Conservation (phyloP, 176 grass and related monocot species). For the Dendrocalamus sinicus region DNA sequence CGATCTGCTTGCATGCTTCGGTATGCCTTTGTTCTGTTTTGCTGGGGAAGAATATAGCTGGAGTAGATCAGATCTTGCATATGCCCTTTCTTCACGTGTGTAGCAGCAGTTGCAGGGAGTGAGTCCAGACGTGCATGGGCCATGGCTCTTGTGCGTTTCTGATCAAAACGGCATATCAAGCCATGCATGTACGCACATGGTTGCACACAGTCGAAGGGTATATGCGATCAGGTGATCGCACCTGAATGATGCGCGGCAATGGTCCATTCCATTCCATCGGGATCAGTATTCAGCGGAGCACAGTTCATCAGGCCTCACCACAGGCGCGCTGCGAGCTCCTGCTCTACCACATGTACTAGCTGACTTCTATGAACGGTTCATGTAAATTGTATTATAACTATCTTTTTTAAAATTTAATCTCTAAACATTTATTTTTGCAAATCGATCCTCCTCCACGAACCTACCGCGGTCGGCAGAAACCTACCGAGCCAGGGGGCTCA, state of each 20-base stretch:
- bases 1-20: not conserved
- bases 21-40: conserved; percentile 25
- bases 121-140: not conserved
- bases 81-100: not conserved
- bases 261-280: not conserved
- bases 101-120: not conserved
- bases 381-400: too few relatives aligned
- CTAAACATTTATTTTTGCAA: too few relatives aligned
- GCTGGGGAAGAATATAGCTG: not conserved
- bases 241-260: conserved; percentile 15
- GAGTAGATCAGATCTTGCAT: conserved; percentile 22
- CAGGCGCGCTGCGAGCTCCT: not conserved
- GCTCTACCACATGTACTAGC: not conserved
- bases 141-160: not conserved
- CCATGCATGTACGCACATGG: not conserved
- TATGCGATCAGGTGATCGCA: not conserved
- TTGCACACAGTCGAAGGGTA: not conserved
- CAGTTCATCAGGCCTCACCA: not conserved
- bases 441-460: too few relatives aligned
- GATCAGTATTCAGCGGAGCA: not conserved
- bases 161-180: not conserved
- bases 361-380: not conserved
- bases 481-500: too few relatives aligned
- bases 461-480: too few relatives aligned
- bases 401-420: too few relatives aligned